phyloP scores from a whole-genome alignment of 345 rosid species.

The Microcos paniculata region DNA sequence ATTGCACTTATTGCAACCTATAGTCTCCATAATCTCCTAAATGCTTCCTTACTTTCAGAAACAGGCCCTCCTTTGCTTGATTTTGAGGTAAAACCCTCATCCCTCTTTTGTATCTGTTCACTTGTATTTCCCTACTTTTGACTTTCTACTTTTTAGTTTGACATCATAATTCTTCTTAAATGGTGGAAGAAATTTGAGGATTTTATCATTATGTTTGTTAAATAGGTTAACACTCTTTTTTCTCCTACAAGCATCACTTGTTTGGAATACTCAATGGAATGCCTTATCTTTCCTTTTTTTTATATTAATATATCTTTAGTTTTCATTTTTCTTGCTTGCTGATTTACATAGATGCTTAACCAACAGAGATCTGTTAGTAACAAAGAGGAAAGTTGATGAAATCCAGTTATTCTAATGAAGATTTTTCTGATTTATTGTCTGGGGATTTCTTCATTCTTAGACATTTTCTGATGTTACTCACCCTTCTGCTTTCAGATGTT shows the following conservation, averaged over 20 bases:
- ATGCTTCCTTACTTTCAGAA: conserved; percentile 77
- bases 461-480: background rate
- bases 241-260: conserved; percentile 5
- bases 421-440: background rate
- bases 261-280: background rate
- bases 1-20: conserved; percentile 77
- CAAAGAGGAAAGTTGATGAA: background rate
- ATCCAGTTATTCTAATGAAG: background rate
- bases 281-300: background rate
- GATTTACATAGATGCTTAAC: background rate
- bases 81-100: conserved; percentile 66
- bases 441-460: background rate
- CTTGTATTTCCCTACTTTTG: background rate
- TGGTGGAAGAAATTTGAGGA: background rate
- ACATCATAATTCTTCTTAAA: background rate
- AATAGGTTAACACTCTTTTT: background rate
- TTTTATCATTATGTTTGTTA: background rate
- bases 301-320: background rate
- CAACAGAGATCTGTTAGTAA: background rate
- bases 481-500: background rate
- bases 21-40: conserved; percentile 77
- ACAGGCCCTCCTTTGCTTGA: conserved; percentile 97
- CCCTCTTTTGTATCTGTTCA: background rate
- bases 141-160: background rate
- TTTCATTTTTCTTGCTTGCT: background rate